These are phyloP conservation scores for Metarhizium album DNA, from an alignment of 2,329 filamentous ascomycete species.

Conservation along the genomic window DNA sequence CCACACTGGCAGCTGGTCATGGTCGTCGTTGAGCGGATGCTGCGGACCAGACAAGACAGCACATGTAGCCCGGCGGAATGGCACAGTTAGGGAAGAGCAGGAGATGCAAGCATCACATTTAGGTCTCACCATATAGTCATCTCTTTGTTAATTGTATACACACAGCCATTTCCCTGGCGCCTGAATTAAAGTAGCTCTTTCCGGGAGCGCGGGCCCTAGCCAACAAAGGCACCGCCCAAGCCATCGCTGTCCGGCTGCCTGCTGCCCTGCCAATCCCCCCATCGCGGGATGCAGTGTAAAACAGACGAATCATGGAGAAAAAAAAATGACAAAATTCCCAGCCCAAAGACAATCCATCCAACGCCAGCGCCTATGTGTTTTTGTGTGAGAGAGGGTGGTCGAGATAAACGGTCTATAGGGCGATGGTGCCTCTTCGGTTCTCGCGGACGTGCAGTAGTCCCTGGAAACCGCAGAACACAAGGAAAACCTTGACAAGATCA, in stretches of 20 bases:
- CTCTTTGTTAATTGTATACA: not conserved
- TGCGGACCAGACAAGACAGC: no score
- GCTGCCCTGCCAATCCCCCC: not conserved
- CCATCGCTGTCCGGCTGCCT: no score
- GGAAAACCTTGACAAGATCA: conserved; percentile 55
- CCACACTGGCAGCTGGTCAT: not conserved
- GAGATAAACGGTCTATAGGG: conserved; percentile 36
- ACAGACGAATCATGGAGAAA: not conserved
- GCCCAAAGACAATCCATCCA: not conserved
- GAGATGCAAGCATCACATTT: not conserved
- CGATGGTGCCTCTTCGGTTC: conserved; percentile 74
- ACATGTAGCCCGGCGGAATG: no score
- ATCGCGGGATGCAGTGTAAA: not conserved
- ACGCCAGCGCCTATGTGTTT: conserved; percentile 2
- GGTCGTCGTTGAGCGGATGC: not conserved
- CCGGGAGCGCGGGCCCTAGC: not conserved
- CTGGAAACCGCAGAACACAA: conserved; percentile 85
- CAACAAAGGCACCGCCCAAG: not conserved
- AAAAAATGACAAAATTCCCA: not conserved
- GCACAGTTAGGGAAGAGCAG: not conserved
- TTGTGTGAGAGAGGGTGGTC: not conserved
- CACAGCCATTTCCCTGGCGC: not conserved
- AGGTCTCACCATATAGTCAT: not conserved
- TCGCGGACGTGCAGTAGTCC: conserved; percentile 77
- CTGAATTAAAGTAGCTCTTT: not conserved